Percentiles rank a stretch among this genome's conserved stretches.
phyloP scores from a whole-genome alignment of 495 filamentous ascomycete genomes.

The Pyronema domesticum region DNA sequence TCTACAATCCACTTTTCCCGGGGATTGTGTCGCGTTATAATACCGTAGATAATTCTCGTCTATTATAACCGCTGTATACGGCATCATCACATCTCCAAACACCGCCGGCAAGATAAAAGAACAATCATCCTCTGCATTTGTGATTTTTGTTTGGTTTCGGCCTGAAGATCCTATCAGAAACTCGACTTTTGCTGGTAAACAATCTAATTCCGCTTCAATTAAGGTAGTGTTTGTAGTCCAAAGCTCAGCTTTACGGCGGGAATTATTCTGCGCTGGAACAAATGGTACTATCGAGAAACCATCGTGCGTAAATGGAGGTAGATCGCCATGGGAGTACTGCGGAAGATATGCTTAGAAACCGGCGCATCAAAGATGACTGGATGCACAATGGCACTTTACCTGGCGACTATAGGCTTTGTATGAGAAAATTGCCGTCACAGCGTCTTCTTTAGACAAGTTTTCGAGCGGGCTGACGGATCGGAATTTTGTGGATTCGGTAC shows the following conservation, averaged over 20 bases:
- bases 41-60: not conserved
- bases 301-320: slow-evolving; percentile 28
- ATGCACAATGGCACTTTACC: too few relatives aligned
- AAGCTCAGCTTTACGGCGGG: not conserved
- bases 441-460: slow-evolving; percentile 9
- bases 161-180: too few relatives aligned
- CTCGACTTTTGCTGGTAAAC: too few relatives aligned
- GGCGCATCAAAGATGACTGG: too few relatives aligned
- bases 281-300: slow-evolving; percentile 28
- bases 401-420: slow-evolving; percentile 24
- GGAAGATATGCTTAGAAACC: too few relatives aligned
- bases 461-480: slow-evolving; percentile 5
- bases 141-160: too few relatives aligned
- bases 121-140: too few relatives aligned
- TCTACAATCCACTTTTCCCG: not conserved
- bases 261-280: not conserved
- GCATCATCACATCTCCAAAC: too few relatives aligned
- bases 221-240: slow-evolving; percentile 24
- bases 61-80: not conserved
- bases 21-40: not conserved
- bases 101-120: too few relatives aligned
- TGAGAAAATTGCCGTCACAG: slow-evolving; percentile 18
- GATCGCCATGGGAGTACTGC: slow-evolving; percentile 25
- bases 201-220: not conserved
- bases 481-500: not conserved